These are phyloP conservation scores for Kentomonas sorsogonicus DNA, from an alignment of 208 protist species.

Conservation along the genomic window DNA sequence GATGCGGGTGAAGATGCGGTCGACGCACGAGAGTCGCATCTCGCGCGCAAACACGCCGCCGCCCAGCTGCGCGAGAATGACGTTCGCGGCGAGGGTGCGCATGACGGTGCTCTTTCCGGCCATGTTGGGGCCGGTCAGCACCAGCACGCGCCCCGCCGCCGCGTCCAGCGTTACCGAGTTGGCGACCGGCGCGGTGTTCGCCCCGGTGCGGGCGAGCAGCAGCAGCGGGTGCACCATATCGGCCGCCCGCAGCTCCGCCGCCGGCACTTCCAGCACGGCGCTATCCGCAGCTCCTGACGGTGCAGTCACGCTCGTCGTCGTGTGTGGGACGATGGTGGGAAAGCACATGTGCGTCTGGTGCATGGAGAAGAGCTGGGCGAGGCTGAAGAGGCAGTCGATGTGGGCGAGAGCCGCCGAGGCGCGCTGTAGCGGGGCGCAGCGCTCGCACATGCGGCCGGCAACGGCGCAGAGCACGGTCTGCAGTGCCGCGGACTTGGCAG, in stretches of 20 bases:
- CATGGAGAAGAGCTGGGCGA: constrained; percentile 31
- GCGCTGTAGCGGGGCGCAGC: constrained; percentile 50
- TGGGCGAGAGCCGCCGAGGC: constrained; percentile 64
- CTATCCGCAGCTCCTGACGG: background rate
- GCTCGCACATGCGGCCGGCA: constrained; percentile 60
- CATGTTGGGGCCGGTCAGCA: constrained; percentile 99
- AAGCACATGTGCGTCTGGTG: constrained; percentile 5
- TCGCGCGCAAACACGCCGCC: constrained; percentile 86
- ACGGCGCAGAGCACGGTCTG: constrained; percentile 57
- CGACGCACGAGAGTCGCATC: constrained; percentile 74
- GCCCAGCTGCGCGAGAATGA: constrained; percentile 97
- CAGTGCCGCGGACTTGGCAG: constrained; percentile 50
- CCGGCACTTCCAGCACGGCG: background rate
- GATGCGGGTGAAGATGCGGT: constrained; percentile 97
- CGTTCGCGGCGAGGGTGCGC: constrained; percentile 90
- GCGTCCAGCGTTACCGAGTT: constrained; percentile 46
- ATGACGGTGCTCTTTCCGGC: constrained; percentile 98
- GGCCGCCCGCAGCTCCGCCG: constrained; percentile 15
- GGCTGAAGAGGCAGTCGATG: constrained; percentile 74
- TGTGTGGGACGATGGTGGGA: constrained; percentile 1
- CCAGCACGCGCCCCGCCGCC: constrained; percentile 51
- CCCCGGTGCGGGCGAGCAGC: constrained; percentile 32
- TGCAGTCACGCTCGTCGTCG: background rate
- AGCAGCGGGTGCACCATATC: constrained; percentile 38
- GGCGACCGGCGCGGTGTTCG: constrained; percentile 67